Base-by-base conservation (phyloP, 139 green algal species). In the Micractinium sp. region DNA sequence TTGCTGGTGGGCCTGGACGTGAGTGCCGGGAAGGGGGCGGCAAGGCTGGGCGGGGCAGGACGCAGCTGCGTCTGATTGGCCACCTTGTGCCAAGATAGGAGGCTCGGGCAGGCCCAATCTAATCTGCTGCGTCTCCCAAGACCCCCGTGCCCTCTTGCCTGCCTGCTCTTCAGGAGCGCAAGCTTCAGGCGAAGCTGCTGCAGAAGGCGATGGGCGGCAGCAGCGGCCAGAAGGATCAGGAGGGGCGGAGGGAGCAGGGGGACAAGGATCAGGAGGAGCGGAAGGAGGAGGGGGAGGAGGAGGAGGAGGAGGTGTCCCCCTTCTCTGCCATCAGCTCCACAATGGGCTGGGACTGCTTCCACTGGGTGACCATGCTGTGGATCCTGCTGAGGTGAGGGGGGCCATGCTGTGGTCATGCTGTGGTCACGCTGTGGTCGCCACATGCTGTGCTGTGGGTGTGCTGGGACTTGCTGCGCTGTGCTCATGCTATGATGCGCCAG, bases 291-390 rank as follows among this genome's bases (percentile, higher is more conserved):
- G 69, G 38, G 1, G 56, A 81, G 80, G 36, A n/a, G 73, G 67
- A 80, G 7, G 69, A 90, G 69, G 80, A 87, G 23, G 63, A 80
- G 2, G 33, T 86, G 4, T 98, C 96, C 0, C 95, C 96, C 0
- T 98, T 97, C 88, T 89, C 90, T 0, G 78, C 79, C 83, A 93
- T 98, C 67, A 90, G 86, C 71, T 90, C 94, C 63, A 98, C 93
- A n/a, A 92, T 98, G 93, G 93, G 94, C 69, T 97, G 93, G 93
- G 93, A 96, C 76, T 95, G 91, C 16, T 97, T 98, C 92, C 88
- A 94, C 69, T 87, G 96, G 84, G 87, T 96, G 39, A 90, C 92
- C 22, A 91, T 90, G 36, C 75, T 94, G 66, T 98, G 93, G 93
- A 88, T 94, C 87, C 73, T 66, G 35, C 90, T 96, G 85, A 93